Conservation (phyloP, 441 rosid species). For the Corymbia citriodora region DNA sequence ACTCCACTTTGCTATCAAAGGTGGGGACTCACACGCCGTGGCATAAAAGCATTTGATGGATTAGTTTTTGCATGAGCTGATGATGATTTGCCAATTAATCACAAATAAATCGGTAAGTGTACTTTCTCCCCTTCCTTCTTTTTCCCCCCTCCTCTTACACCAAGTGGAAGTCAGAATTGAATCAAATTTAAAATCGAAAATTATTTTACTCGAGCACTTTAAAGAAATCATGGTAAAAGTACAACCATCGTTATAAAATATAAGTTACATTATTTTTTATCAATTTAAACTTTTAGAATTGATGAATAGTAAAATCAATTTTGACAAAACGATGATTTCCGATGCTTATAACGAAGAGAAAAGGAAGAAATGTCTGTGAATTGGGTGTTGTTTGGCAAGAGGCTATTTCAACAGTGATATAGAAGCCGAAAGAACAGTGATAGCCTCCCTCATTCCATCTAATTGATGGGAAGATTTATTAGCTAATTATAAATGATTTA, state of each 20-base stretch:
- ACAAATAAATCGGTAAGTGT: not conserved
- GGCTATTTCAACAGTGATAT: not conserved
- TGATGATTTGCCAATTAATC: not conserved
- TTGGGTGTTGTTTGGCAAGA: not conserved
- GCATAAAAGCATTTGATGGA: not conserved
- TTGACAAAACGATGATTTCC: not conserved
- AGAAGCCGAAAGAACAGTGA: not conserved
- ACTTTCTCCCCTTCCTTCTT: not conserved
- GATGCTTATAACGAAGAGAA: not conserved
- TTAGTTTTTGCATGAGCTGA: not conserved
- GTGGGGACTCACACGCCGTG: not conserved
- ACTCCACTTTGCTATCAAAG: not conserved
- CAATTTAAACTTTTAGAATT: not conserved
- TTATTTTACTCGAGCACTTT: not conserved
- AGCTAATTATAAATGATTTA: not conserved
- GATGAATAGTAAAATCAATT: not conserved
- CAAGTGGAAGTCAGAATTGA: not conserved
- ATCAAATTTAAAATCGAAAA: not conserved
- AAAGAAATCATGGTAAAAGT: not conserved
- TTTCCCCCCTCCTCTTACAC: not conserved
- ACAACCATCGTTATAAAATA: not conserved
- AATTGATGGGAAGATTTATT: not conserved
- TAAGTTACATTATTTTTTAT: not conserved
- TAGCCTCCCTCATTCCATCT: not conserved
- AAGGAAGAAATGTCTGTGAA: not conserved